Evolutionary conservation across 148 eudicot species (phyloP).

Genomic region (Simmondsia chinensis): DNA sequence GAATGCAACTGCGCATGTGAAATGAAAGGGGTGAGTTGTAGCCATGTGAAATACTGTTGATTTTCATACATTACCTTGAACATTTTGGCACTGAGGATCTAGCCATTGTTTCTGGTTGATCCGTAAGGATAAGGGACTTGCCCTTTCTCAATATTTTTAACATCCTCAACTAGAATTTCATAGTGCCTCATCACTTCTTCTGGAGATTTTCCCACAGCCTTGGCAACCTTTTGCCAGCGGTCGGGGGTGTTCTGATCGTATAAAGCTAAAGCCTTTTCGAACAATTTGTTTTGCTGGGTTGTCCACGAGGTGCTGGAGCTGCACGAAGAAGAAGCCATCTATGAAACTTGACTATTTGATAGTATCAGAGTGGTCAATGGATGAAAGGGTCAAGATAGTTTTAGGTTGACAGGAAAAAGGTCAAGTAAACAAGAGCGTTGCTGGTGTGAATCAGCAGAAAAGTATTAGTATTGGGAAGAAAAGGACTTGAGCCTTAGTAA

Average conservation of each 20-base stretch:
- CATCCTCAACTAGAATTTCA: slow-evolving; percentile 44
- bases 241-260: slow-evolving; percentile 53
- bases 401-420: slow-evolving; percentile 1
- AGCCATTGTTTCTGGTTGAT: slow-evolving; percentile 11
- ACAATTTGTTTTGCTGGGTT: slow-evolving; percentile 48
- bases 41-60: too few species aligned
- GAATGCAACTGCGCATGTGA: background rate
- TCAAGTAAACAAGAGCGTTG: too few species aligned
- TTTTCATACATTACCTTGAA: slow-evolving; percentile 19
- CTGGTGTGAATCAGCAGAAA: slow-evolving; percentile 1
- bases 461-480: slow-evolving; percentile 6
- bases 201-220: slow-evolving; percentile 47
- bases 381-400: background rate
- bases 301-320: slow-evolving; percentile 62
- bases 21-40: too few species aligned
- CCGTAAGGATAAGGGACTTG: slow-evolving; percentile 44
- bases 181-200: slow-evolving; percentile 65
- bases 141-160: slow-evolving; percentile 46
- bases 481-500: slow-evolving; percentile 6
- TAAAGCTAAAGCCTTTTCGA: slow-evolving; percentile 52
- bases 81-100: too few species aligned
- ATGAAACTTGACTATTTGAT: background rate
- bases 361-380: background rate
- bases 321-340: slow-evolving; percentile 45
- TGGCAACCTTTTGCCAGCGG: slow-evolving; percentile 62